Evolutionary conservation across 2,329 filamentous ascomycete genomes (phyloP).

Genomic region (Colletotrichum eleusines): DNA sequence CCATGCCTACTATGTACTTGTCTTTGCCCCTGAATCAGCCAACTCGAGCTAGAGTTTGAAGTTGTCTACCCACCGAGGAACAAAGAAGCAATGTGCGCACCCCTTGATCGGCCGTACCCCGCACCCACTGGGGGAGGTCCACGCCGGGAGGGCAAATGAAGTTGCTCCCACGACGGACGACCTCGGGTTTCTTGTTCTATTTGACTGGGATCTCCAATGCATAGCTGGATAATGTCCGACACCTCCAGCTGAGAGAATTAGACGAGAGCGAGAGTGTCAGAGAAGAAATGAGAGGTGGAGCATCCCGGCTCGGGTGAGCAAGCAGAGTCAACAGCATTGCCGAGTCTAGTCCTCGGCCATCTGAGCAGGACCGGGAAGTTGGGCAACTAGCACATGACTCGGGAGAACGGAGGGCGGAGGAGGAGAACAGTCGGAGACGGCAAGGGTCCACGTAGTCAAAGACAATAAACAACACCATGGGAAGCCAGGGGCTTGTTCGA

Average conservation of each 20-base stretch:
- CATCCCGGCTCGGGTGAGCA: not conserved
- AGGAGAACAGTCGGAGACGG: not conserved
- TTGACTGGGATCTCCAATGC: constrained; percentile 13
- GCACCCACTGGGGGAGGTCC: not conserved
- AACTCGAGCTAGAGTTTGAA: constrained; percentile 11
- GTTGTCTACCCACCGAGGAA: not conserved
- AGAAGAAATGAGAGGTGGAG: constrained; percentile 20
- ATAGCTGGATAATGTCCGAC: constrained; percentile 12
- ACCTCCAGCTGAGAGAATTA: constrained; percentile 1
- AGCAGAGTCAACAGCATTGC: not conserved
- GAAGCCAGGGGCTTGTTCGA: too few species aligned
- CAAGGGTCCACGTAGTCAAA: not conserved
- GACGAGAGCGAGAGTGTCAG: constrained; percentile 8
- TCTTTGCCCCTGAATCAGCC: constrained; percentile 7
- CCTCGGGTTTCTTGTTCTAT: not conserved
- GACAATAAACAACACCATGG: too few species aligned
- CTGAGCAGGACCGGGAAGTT: not conserved
- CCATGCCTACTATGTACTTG: not conserved
- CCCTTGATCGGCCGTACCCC: constrained; percentile 18
- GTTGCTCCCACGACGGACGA: not conserved
- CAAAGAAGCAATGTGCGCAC: constrained; percentile 7
- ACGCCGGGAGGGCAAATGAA: not conserved
- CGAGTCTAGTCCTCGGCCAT: not conserved
- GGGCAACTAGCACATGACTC: not conserved
- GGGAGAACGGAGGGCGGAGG: too few species aligned